Evolutionary conservation across 805 yeast species (phyloP).

Genomic region (Yarrowia yakushimensis): DNA sequence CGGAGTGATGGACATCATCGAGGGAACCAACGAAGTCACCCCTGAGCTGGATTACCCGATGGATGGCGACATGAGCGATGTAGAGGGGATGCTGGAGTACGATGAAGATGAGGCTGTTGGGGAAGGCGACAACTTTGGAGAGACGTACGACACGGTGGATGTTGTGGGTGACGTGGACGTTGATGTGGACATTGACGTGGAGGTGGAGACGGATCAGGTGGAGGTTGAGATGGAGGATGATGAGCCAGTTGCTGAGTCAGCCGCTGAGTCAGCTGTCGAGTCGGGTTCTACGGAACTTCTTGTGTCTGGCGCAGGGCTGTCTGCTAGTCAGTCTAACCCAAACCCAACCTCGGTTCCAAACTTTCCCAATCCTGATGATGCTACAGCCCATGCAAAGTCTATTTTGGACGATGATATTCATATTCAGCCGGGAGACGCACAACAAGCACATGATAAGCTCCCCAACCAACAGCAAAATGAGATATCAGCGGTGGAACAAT

Average conservation of each 20-base stretch:
- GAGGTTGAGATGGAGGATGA: background rate
- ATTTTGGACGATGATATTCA: background rate
- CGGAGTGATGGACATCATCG: background rate
- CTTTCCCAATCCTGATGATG: background rate
- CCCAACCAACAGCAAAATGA: background rate
- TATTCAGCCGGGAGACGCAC: conserved; percentile 4
- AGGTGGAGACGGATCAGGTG: background rate
- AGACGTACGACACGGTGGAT: background rate
- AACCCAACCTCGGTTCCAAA: background rate
- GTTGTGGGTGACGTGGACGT: background rate
- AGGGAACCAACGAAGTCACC: background rate
- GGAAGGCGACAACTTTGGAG: background rate
- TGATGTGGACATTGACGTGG: background rate
- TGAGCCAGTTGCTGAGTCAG: background rate
- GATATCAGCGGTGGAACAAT: background rate
- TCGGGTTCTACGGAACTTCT: too few species aligned
- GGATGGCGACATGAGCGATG: conserved; percentile 12
- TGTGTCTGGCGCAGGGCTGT: background rate
- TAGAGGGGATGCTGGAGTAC: conserved; percentile 14
- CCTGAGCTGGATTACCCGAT: conserved; percentile 5
- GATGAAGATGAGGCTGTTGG: conserved; percentile 4
- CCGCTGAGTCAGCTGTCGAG: background rate
- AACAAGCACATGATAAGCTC: conserved; percentile 2
- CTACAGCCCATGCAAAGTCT: conserved; percentile 22
- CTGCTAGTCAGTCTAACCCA: background rate